Evolutionary conservation across 495 filamentous ascomycete species (phyloP), one percentile per base, ranked within the genome.

Genomic region (Aspergillus biplanus): DNA sequence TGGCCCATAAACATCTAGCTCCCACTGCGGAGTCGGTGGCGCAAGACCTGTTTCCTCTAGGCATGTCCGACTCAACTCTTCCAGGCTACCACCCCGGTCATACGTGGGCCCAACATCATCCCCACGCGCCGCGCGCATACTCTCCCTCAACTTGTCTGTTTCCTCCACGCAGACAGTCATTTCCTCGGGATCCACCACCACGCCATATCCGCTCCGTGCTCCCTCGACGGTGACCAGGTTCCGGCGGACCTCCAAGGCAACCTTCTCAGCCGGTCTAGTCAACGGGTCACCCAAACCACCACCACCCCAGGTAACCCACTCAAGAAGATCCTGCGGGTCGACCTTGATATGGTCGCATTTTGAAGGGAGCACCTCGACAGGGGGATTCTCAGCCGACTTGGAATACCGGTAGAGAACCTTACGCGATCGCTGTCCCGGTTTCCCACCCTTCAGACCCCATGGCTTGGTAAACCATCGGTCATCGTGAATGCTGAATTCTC

Each of bases 251-350:
- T 84, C 82, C 3, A 78, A 62, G 1, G 80, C 80, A 6, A 83
- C 82, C 42, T 73, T 77, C 35, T 76, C 70, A 1, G 78, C 73
- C 1, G 78, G 75, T 6, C 82, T 76, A 3, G 80, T 79, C 52
- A 83, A 64, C 0, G 81, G 79, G 67, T 84, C 78, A 7, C 82
- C 82, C 15, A 82, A 72, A 7, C 81, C 80, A 39, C 82, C 81
- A 12, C 80, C 82, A 46, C 80, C 80, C 81, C 80, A 82, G 1
- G 82, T 83, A 15, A 81, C 69, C 80, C 81, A 84, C 64, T 82
- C 82, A 4, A 83, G 75, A 0, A 84, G 69, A 63, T 83, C 81
- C 5, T 75, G 79, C 7, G 73, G 73, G 27, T 80, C 73, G 4
- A 84, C 79, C 21, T 73, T 73, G 42, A 83, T 69, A 58, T 82